Evolutionary conservation across 1,284 basidiomycete species (phyloP), one percentile per base, ranked within the genome.

Genomic region (Puccinia polysora): DNA sequence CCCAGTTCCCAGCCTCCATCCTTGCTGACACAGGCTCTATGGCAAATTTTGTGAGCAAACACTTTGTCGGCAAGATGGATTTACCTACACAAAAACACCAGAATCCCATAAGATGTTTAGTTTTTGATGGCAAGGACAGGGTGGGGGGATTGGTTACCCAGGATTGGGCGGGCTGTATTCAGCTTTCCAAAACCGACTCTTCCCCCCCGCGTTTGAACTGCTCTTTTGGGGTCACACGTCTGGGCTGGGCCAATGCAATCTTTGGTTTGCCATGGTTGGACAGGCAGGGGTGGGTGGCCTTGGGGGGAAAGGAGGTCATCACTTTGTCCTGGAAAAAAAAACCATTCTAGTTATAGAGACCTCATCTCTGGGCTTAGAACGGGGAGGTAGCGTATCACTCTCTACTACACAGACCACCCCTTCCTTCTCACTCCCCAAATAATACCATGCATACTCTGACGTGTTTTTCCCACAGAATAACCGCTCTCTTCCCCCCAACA

Each of bases 191-290:
- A 18, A 59, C 34, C 20, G 30, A 59, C 8, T 36, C 28, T 20
- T 36, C 28, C 25, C 56, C 30, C 7, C n/a, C 38, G 30, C 8
- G 10, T 5, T n/a, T 40, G 15, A 32, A 14, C 2, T 47, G 38
- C 43, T 45, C 25, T 7, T 64, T 64, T 10, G 28, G 28, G 4
- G 20, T 65, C 34, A 65, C 43, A 52, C 15, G 47, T 28, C 18
- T 65, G 14, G 63, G 63, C 15, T 23, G 14, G 2, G 10, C 30
- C 5, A 30, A 65, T 47, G 45, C 20, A 7, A 65, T 65, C 18
- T 52, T 65, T 4, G 63, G 63, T 20, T 3, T 52, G 23, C 63
- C 63, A n/a, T 65, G 63, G 63, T 53, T 65, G 25, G 56, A 59
- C 10, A 28, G 10, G 34, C 56, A 38, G 32, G 56, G 56, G 15